These are phyloP conservation scores for Kazachstania kunashirensis DNA, from an alignment of 805 yeast genomes.

Conservation along the genomic window DNA sequence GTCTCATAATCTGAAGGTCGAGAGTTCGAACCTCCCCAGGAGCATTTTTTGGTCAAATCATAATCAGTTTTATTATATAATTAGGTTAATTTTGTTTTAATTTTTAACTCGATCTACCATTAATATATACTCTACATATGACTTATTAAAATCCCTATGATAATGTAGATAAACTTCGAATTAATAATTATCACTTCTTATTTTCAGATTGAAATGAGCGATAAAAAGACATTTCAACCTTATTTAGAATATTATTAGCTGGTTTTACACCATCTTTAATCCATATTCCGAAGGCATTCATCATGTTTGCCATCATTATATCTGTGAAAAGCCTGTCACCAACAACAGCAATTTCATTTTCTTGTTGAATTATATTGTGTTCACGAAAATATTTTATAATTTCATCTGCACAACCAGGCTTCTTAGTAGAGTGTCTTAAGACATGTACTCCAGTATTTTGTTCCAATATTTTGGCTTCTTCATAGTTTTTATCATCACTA, in stretches of 20 bases:
- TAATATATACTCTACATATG: no score
- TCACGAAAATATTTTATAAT: constrained; percentile 48
- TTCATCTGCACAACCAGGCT: constrained; percentile 72
- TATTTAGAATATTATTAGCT: constrained; percentile 25
- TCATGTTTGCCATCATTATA: constrained; percentile 83
- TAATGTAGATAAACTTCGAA: no score
- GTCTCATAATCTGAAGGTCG: constrained; percentile 42
- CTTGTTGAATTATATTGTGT: constrained; percentile 36
- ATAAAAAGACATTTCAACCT: constrained; percentile 20
- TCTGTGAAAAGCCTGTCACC: constrained; percentile 93
- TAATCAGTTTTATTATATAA: not conserved
- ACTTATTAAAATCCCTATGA: no score
- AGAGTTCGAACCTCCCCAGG: constrained; percentile 40
- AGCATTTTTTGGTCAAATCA: no score
- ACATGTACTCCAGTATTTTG: constrained; percentile 57
- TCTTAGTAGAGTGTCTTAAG: constrained; percentile 61
- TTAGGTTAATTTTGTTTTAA: no score
- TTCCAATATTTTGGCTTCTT: constrained; percentile 57
- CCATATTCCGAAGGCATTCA: constrained; percentile 87
- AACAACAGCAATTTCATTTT: constrained; percentile 67
- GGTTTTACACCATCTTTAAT: constrained; percentile 61
- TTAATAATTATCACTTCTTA: no score
- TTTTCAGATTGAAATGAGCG: no score
- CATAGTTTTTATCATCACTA: constrained; percentile 50
- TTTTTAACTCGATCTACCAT: no score